Evolutionary conservation across 805 yeast species (phyloP).

Genomic region (Ogataea wickerhamii): DNA sequence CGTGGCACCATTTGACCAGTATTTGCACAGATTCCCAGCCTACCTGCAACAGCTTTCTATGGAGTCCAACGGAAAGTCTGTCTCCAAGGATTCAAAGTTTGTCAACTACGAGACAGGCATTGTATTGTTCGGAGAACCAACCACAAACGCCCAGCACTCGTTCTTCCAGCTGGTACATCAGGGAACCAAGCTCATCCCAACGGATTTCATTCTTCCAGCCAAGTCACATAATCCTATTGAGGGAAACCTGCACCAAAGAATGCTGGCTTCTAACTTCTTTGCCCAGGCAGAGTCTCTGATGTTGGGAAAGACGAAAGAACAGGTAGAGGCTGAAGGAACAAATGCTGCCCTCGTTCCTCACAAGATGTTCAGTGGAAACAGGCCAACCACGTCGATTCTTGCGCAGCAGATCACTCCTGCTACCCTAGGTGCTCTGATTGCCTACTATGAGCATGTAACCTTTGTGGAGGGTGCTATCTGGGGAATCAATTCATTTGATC

Average conservation of each 20-base stretch:
- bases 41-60: constrained; percentile 96
- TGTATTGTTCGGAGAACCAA: constrained; percentile 96
- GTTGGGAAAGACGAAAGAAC: constrained; percentile 86
- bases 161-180: constrained; percentile 99
- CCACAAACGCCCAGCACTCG: constrained; percentile 98
- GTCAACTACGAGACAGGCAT: constrained; percentile 96
- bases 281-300: constrained; percentile 98
- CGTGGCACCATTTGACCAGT: constrained; percentile 98
- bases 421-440: constrained; percentile 91
- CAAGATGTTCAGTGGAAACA: constrained; percentile 95
- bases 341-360: constrained; percentile 88
- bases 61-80: constrained; percentile 99
- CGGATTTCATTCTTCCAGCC: constrained; percentile 96
- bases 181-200: constrained; percentile 95
- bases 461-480: constrained; percentile 98
- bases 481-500: constrained; percentile 99
- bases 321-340: constrained; percentile 80
- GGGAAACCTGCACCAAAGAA: constrained; percentile 88
- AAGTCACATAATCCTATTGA: constrained; percentile 97
- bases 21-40: constrained; percentile 98
- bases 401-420: constrained; percentile 97
- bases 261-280: constrained; percentile 98
- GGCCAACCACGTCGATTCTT: constrained; percentile 97
- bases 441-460: constrained; percentile 95
- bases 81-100: constrained; percentile 86